Conservation (phyloP, 257 asterid species). For the Gentiana macrophylla region DNA sequence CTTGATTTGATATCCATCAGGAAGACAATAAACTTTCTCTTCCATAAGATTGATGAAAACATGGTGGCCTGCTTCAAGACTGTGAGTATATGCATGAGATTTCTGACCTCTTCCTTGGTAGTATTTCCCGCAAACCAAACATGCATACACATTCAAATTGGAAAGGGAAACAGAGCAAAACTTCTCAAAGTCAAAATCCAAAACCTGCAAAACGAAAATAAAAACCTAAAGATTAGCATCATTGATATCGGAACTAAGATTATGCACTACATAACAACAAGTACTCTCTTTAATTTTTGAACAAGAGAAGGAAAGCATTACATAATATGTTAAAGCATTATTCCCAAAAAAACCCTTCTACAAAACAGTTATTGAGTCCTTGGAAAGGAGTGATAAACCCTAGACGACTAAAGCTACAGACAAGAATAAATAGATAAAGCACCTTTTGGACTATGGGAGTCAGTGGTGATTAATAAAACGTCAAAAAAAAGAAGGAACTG, state of each 20-base stretch:
- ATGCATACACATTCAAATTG: conserved; percentile 90
- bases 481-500: too few relatives aligned
- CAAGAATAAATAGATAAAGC: too few relatives aligned
- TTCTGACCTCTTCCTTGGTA: conserved; percentile 95
- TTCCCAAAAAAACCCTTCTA: too few relatives aligned
- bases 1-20: conserved; percentile 92
- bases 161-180: conserved; percentile 94
- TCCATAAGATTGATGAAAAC: conserved; percentile 89
- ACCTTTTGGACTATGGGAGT: too few relatives aligned
- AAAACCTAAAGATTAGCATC: neutral
- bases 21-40: conserved; percentile 95
- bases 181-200: conserved; percentile 95
- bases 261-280: neutral
- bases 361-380: too few relatives aligned
- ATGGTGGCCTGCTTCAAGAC: conserved; percentile 97
- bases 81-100: conserved; percentile 95
- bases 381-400: too few relatives aligned
- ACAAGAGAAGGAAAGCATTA: too few relatives aligned
- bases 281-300: neutral
- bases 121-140: conserved; percentile 95
- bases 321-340: too few relatives aligned
- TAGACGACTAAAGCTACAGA: too few relatives aligned
- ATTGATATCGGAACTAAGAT: too few relatives aligned
- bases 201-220: conserved; percentile 47
- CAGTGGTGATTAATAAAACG: too few relatives aligned